Conservation (phyloP, 1,284 basidiomycete species). For the Ustilago hordei region DNA sequence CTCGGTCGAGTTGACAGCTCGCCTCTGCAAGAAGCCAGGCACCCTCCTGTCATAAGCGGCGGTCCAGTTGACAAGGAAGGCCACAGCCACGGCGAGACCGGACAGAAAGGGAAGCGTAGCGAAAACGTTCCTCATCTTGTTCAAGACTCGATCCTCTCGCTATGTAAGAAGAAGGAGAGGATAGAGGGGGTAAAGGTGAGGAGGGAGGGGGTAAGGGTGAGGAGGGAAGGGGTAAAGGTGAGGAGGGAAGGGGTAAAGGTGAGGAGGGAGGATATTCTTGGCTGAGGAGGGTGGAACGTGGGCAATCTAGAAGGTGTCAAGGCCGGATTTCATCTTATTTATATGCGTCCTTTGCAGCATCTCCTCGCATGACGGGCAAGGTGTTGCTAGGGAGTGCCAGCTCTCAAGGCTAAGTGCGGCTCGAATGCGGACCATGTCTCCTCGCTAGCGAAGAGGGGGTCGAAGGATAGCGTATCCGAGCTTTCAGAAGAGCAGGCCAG, state of each 20-base stretch:
- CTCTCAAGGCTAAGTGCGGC: no score
- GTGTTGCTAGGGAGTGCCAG: no score
- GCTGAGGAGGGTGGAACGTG: not conserved
- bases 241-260: not conserved
- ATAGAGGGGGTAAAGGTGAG: not conserved
- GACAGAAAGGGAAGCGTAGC: conserved; percentile 30
- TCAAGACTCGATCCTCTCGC: not conserved
- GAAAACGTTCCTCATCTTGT: conserved; percentile 26
- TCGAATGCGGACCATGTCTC: no score
- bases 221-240: not conserved
- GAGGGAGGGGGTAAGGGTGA: not conserved
- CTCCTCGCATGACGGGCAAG: no score
- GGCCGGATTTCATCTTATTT: not conserved
- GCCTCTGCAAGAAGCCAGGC: conserved; percentile 26
- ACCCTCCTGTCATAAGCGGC: conserved; percentile 17
- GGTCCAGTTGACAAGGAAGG: conserved; percentile 39
- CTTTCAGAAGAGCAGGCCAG: no score
- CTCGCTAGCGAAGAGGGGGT: no score
- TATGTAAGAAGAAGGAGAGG: not conserved
- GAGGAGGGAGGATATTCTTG: not conserved
- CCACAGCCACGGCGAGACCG: conserved; percentile 29
- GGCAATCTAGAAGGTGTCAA: not conserved
- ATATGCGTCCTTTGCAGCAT: no score
- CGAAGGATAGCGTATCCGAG: no score
- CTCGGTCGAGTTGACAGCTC: conserved; percentile 43